A percentile compares a stretch with the other conserved stretches of the same genome.
These are phyloP conservation scores for Tylopilus microsporus DNA, from an alignment of 1,284 basidiomycete genomes.

Conservation along the genomic window DNA sequence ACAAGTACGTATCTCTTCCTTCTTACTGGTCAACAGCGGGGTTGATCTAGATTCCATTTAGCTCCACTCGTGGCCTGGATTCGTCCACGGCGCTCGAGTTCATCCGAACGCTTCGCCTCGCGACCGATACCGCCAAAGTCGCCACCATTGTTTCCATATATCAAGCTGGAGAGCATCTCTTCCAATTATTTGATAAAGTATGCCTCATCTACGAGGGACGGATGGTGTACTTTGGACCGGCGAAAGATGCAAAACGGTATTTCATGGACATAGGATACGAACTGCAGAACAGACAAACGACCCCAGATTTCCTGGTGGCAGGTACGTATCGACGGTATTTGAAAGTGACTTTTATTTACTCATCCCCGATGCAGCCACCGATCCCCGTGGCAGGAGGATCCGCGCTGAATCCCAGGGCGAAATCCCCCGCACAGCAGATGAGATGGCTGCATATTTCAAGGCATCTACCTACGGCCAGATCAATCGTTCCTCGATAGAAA, in stretches of 20 bases:
- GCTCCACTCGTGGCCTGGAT: conserved; percentile 67
- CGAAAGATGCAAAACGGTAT: conserved; percentile 55
- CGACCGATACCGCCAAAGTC: conserved; percentile 48
- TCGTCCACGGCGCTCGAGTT: conserved; percentile 66
- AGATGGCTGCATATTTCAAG: conserved; percentile 57
- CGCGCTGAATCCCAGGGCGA: conserved; percentile 47
- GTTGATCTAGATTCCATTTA: conserved; percentile 15
- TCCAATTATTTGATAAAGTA: conserved; percentile 62
- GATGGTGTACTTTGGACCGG: conserved; percentile 67
- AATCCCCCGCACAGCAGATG: conserved; percentile 36
- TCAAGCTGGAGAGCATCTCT: conserved; percentile 56
- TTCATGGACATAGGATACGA: conserved; percentile 67
- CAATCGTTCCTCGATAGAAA: conserved; percentile 30
- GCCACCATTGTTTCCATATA: conserved; percentile 64
- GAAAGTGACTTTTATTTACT: conserved; percentile 31
- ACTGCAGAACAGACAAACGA: conserved; percentile 54
- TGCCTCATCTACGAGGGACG: conserved; percentile 64
- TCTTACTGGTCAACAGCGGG: background rate
- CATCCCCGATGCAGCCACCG: conserved; percentile 47
- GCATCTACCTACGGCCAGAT: conserved; percentile 19
- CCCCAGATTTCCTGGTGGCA: conserved; percentile 57
- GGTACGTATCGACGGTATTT: background rate
- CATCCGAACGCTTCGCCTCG: conserved; percentile 52
- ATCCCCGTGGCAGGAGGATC: conserved; percentile 50
- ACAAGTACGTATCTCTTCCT: conserved; percentile 34